Evolutionary conservation across 1,139 yeast species (phyloP).

Genomic region (Yamadazyma membranifaciens): DNA sequence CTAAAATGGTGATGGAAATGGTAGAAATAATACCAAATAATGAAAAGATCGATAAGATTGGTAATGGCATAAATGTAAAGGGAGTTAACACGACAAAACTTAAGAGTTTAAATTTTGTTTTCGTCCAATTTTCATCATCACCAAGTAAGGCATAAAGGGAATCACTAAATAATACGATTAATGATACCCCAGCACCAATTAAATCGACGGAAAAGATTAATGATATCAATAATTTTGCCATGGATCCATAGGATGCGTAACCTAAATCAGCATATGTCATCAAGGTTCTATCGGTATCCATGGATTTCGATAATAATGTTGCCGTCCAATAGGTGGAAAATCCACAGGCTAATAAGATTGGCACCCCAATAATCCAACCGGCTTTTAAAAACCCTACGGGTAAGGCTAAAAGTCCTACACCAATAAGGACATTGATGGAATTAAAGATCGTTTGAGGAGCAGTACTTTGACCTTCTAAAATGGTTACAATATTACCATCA

Average conservation of each 20-base stretch:
- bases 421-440: conserved; percentile 47
- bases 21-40: conserved; percentile 47
- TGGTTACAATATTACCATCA: conserved; percentile 73
- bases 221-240: conserved; percentile 42
- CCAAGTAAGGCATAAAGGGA: conserved; percentile 46
- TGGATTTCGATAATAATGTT: conserved; percentile 35
- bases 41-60: conserved; percentile 43
- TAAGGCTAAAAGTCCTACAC: conserved; percentile 49
- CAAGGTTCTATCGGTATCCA: conserved; percentile 73
- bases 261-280: conserved; percentile 90
- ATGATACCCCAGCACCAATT: conserved; percentile 56
- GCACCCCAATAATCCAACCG: conserved; percentile 46
- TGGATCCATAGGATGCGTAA: conserved; percentile 62
- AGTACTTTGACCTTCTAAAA: conserved; percentile 75
- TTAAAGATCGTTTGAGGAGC: conserved; percentile 51
- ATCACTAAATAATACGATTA: conserved; percentile 56
- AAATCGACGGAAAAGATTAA: conserved; percentile 46
- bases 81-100: conserved; percentile 46
- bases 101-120: conserved; percentile 33
- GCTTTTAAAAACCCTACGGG: conserved; percentile 49
- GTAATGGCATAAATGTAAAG: conserved; percentile 45
- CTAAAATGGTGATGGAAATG: conserved; percentile 40
- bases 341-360: conserved; percentile 39
- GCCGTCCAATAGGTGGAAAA: conserved; percentile 47
- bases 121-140: conserved; percentile 39